Conservation (phyloP, 2,329 filamentous ascomycete genomes). For the Hypomyces rosellus region DNA sequence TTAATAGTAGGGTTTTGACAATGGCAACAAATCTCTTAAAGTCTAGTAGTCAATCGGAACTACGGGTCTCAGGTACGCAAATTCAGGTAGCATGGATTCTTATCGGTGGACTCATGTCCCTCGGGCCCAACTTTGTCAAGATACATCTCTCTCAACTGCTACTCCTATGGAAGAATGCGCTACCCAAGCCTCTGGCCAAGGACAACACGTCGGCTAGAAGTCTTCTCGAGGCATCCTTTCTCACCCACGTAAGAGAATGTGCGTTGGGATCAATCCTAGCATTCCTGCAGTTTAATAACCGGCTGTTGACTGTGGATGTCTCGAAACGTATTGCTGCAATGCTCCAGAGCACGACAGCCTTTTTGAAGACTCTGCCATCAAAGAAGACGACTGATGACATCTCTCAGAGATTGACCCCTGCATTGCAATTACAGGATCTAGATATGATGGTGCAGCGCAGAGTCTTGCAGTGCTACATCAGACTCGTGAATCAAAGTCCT, state of each 20-base stretch:
- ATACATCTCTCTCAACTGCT: conserved; percentile 93
- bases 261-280: conserved; percentile 85
- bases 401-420: conserved; percentile 73
- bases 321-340: conserved; percentile 88
- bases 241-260: conserved; percentile 92
- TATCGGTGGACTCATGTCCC: conserved; percentile 91
- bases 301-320: conserved; percentile 86
- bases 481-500: conserved; percentile 82
- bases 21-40: conserved; percentile 91
- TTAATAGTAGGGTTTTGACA: conserved; percentile 84
- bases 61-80: conserved; percentile 86
- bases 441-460: conserved; percentile 89
- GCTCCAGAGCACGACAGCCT: conserved; percentile 89
- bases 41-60: conserved; percentile 82
- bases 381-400: conserved; percentile 86
- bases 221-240: conserved; percentile 81
- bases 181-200: conserved; percentile 89
- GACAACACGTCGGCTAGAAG: conserved; percentile 82
- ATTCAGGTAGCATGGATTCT: conserved; percentile 98
- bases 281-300: conserved; percentile 89
- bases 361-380: conserved; percentile 74
- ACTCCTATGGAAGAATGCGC: conserved; percentile 91
- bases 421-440: conserved; percentile 81
- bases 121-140: conserved; percentile 97
- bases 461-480: conserved; percentile 91